Percentiles rank a stretch among this genome's conserved stretches.
Conservation (phyloP, 306 rosid species). For the Glycine tomentella region DNA sequence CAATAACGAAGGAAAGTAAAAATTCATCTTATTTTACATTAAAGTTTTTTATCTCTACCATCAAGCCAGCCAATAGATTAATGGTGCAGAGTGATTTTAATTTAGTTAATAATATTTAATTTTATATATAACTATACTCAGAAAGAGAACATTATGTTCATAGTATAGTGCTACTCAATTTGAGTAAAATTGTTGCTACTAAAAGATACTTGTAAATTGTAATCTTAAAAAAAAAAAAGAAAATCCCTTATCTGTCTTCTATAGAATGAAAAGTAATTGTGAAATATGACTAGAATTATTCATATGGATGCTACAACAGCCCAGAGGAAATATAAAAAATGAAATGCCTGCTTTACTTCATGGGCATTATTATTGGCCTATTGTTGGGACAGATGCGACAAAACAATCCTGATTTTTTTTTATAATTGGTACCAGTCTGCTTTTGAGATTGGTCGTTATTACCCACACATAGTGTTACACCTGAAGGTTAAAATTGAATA, state of each 20-base stretch:
- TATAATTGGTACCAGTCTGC: not conserved
- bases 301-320: not conserved
- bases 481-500: not conserved
- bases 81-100: too few relatives aligned
- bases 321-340: conserved; percentile 9
- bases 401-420: not conserved
- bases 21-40: too few relatives aligned
- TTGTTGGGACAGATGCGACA: conserved; percentile 42
- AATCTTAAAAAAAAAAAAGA: too few relatives aligned
- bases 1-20: too few relatives aligned
- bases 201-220: too few relatives aligned
- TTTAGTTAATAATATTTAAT: too few relatives aligned
- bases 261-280: not conserved
- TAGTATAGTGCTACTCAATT: too few relatives aligned
- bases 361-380: conserved; percentile 13
- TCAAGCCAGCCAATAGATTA: too few relatives aligned
- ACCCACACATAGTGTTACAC: not conserved
- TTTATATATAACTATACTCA: too few relatives aligned
- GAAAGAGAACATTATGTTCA: too few relatives aligned
- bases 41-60: too few relatives aligned
- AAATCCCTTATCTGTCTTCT: not conserved
- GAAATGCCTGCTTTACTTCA: not conserved
- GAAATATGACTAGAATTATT: not conserved
- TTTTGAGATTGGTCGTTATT: not conserved
- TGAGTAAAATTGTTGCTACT: too few relatives aligned